Conservation (phyloP, 208 protist genomes). For the Cochliopodium minus region DNA sequence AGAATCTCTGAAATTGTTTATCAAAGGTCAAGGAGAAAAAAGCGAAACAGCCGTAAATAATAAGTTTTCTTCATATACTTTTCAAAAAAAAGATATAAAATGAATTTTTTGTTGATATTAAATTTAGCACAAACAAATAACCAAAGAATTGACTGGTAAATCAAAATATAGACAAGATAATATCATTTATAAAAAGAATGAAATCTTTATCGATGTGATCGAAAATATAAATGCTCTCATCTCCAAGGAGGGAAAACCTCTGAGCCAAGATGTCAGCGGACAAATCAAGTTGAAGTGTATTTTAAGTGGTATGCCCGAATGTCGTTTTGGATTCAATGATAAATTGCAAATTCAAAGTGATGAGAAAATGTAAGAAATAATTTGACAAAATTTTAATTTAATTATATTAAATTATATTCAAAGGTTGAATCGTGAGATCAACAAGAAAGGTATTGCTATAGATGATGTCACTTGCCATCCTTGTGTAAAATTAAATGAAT, state of each 20-base stretch:
- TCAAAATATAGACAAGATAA: conserved; percentile 69
- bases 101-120: not conserved
- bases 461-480: conserved; percentile 91
- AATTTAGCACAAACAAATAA: conserved; percentile 26
- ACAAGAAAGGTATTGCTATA: conserved; percentile 40
- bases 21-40: conserved; percentile 45
- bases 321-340: conserved; percentile 85
- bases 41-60: conserved; percentile 15
- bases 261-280: conserved; percentile 73
- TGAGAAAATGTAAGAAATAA: conserved; percentile 14
- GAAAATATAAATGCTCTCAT: conserved; percentile 87
- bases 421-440: conserved; percentile 7
- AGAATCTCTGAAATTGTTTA: conserved; percentile 65
- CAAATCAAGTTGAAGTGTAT: conserved; percentile 80
- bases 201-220: conserved; percentile 93
- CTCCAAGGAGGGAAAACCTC: conserved; percentile 57
- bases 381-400: not conserved
- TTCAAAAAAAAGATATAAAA: conserved; percentile 24
- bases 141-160: conserved; percentile 60
- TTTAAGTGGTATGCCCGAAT: conserved; percentile 93
- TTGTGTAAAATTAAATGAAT: conserved; percentile 83
- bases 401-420: conserved; percentile 4
- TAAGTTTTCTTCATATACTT: conserved; percentile 6
- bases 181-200: conserved; percentile 80
- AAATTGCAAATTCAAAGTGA: conserved; percentile 55